These are phyloP conservation scores for Aeschynomene evenia DNA, from an alignment of 306 rosid genomes.

Conservation along the genomic window DNA sequence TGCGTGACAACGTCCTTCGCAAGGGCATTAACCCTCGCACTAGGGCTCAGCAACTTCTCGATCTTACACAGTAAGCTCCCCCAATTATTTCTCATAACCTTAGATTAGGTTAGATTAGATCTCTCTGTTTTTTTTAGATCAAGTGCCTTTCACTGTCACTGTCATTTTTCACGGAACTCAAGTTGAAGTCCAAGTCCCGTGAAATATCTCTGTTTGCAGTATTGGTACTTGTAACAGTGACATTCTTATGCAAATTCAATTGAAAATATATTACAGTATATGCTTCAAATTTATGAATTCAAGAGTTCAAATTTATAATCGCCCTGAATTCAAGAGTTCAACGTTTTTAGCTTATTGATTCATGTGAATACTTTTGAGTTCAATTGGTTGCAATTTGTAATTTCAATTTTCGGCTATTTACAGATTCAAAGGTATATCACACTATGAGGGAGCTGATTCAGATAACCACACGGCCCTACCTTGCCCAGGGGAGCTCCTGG, in stretches of 20 bases:
- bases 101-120: too few relatives aligned
- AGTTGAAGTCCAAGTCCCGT: too few relatives aligned
- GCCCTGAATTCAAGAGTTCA: neutral
- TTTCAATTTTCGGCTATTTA: neutral
- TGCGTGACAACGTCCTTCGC: slow-evolving; percentile 75
- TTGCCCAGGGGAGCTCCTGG: slow-evolving; percentile 88
- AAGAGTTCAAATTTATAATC: too few relatives aligned
- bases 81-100: too few relatives aligned
- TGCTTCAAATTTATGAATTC: neutral
- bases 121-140: too few relatives aligned
- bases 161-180: too few relatives aligned
- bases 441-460: slow-evolving; percentile 64
- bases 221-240: too few relatives aligned
- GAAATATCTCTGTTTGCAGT: too few relatives aligned
- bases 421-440: slow-evolving; percentile 89
- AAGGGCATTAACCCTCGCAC: slow-evolving; percentile 87
- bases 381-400: neutral
- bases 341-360: neutral
- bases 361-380: neutral
- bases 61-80: slow-evolving; percentile 55
- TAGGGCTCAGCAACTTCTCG: slow-evolving; percentile 72
- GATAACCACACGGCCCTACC: slow-evolving; percentile 74
- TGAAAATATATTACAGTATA: neutral
- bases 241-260: neutral
- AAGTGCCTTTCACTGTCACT: too few relatives aligned